Evolutionary conservation across 2,329 filamentous ascomycete species (phyloP).

Genomic region (Diaporthe eres): DNA sequence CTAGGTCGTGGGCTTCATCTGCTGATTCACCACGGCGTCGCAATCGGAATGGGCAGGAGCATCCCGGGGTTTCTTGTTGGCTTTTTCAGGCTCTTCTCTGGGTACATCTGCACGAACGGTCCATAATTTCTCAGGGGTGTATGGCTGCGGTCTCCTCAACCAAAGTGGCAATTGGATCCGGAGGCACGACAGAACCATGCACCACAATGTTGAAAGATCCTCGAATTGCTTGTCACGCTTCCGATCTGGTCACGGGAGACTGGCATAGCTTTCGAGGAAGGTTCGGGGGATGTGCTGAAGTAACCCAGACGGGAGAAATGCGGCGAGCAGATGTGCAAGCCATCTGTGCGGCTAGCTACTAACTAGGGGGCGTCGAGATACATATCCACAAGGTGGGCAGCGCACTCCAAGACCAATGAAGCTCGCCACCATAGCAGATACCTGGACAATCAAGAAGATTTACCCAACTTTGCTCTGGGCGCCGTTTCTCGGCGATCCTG

Average conservation of each 20-base stretch:
- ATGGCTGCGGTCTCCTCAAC: background rate
- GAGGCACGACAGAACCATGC: background rate
- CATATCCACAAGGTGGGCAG: background rate
- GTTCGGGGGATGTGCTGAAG: background rate
- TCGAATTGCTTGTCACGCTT: background rate
- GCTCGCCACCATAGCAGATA: background rate
- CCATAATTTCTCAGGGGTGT: background rate
- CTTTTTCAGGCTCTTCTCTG: background rate
- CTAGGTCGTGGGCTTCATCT: background rate
- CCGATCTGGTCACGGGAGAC: background rate
- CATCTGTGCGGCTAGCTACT: background rate
- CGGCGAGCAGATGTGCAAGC: background rate
- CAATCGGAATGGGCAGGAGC: background rate
- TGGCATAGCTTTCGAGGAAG: background rate
- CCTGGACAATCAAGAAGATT: background rate
- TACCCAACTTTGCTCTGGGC: background rate
- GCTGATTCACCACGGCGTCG: background rate
- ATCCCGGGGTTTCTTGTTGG: no score
- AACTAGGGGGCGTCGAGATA: background rate
- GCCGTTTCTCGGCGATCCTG: background rate
- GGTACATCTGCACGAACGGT: background rate
- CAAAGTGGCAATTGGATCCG: background rate
- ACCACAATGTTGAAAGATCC: background rate
- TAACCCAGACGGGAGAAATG: background rate
- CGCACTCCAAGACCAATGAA: background rate